Evolutionary conservation across 2,329 filamentous ascomycete genomes (phyloP), one percentile per base, ranked within the genome.

Genomic region (Fusarium sp.): DNA sequence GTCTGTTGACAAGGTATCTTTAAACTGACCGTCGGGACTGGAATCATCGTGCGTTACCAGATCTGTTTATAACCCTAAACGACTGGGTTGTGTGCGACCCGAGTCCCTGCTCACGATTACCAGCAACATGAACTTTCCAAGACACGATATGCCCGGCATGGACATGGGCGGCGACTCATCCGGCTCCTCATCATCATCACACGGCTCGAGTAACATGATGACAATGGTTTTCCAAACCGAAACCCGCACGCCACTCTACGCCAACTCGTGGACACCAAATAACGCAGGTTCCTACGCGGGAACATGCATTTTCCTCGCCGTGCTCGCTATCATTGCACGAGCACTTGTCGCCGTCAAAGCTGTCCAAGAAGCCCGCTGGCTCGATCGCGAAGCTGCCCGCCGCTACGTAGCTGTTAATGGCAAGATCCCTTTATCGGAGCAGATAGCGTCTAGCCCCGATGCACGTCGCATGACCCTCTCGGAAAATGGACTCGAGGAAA

Each of bases 231-330:
- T 96, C 86, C 90, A 90, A 71, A 88, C 81, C 67, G 76, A 82
- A 63, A 82, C 80, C 52, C 74, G 76, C 57, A 88, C 87, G 7
- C 79, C 87, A 1, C 84, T 89, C 65, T 89, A 83, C 81, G 91
- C 93, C 18, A 79, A 82, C 26, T 80, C 85, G 56, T 98, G 95
- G 94, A 92, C 92, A 5, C 95, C 95, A 8, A 82, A 78, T 32
- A 90, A 83, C 38, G 83, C 86, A 9, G 93, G 91, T 74, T 83
- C 87, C 65, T 98, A 98, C 81, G 94, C 93, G 3, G 95, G 90
- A 60, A 97, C 94, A 32, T 97, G 95, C 84, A 93, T 98, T 80
- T 98, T 98, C 83, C 87, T 98, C 64, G 90, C 97, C 78, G 75
- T 92, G 46, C 90, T 98, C 55, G 91, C 90, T 66, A 85, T 91